phyloP scores from a whole-genome alignment of 2,329 filamentous ascomycete genomes.

The Biscogniauxia sp. region DNA sequence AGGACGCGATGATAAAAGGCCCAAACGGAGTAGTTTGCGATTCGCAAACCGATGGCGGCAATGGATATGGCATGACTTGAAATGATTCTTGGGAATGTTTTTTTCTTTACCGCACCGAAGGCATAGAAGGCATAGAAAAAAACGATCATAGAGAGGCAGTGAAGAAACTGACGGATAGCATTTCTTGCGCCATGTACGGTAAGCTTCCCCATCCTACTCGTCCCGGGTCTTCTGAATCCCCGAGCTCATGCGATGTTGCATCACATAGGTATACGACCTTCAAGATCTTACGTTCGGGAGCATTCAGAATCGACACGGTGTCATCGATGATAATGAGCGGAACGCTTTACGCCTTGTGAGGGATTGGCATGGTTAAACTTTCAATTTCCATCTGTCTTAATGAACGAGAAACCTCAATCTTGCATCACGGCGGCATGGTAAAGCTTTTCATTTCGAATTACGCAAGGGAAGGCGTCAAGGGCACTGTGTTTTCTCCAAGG shows the following conservation, averaged over 20 bases:
- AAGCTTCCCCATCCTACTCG: background rate
- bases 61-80: background rate
- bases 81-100: background rate
- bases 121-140: background rate
- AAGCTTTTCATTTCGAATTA: constrained; percentile 5
- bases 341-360: constrained; percentile 14
- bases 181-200: constrained; percentile 24
- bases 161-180: constrained; percentile 3
- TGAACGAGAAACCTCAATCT: constrained; percentile 1
- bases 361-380: constrained; percentile 13
- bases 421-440: background rate
- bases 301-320: constrained; percentile 17
- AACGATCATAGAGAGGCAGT: constrained; percentile 1
- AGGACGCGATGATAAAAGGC: constrained; percentile 26
- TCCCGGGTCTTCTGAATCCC: background rate
- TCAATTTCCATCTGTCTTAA: constrained; percentile 6
- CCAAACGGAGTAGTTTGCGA: constrained; percentile 10
- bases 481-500: background rate
- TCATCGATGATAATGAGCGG: constrained; percentile 21
- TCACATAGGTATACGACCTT: constrained; percentile 23
- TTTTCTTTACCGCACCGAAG: background rate
- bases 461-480: background rate
- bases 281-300: constrained; percentile 23
- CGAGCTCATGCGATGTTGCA: background rate
- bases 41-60: constrained; percentile 1